phyloP scores from a whole-genome alignment of 2,329 filamentous ascomycete genomes.

The Paracorniculantispora psalliotae region DNA sequence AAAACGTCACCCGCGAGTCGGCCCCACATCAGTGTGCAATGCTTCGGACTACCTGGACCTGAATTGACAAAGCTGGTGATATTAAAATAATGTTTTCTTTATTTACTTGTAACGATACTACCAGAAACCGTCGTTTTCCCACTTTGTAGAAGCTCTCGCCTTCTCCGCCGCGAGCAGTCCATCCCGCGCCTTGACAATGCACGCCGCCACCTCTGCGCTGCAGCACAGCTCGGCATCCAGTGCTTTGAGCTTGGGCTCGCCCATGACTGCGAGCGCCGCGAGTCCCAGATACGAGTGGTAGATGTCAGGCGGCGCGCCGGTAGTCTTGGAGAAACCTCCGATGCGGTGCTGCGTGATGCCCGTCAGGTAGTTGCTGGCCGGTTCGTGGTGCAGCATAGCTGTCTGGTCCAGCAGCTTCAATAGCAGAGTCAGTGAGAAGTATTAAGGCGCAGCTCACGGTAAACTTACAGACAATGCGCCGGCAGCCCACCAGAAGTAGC shows the following conservation, averaged over 20 bases:
- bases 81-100: not conserved
- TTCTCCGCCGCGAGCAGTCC: constrained; percentile 26
- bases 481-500: constrained; percentile 89
- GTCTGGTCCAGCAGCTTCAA: constrained; percentile 52
- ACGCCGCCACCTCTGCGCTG: constrained; percentile 52
- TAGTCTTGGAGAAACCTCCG: constrained; percentile 73
- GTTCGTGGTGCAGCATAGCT: constrained; percentile 51
- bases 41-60: no score
- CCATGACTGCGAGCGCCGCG: constrained; percentile 69
- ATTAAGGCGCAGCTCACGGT: constrained; percentile 22
- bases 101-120: not conserved
- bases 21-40: not conserved
- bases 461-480: constrained; percentile 50
- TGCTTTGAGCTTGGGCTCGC: constrained; percentile 61
- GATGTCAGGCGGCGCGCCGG: constrained; percentile 66
- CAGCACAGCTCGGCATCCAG: constrained; percentile 76
- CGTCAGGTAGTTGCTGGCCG: constrained; percentile 73
- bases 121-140: constrained; percentile 26
- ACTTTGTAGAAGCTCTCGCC: constrained; percentile 5
- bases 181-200: constrained; percentile 43
- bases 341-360: constrained; percentile 82
- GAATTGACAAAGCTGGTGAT: not conserved
- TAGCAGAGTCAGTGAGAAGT: constrained; percentile 1
- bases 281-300: constrained; percentile 89
- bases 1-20: not conserved